Base-by-base conservation (phyloP, 2,329 filamentous ascomycete species). In the Arthrobotrys sinensis region DNA sequence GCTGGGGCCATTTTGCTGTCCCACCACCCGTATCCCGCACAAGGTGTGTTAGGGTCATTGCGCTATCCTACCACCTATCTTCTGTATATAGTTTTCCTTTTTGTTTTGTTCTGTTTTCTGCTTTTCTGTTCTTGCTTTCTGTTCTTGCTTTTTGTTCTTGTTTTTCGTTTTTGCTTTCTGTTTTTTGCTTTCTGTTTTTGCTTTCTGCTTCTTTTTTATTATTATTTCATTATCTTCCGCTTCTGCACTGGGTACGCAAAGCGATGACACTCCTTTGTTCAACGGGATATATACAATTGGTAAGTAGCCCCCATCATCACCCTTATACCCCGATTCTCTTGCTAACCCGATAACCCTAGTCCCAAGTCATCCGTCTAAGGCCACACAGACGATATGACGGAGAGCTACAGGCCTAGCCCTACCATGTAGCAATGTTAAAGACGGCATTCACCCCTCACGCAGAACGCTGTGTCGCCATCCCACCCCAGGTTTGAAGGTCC, bases 1-100 rank as follows among this genome's bases (percentile, higher is more conserved):
- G 46, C 3, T 50, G 46, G 46, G 46, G 46, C 21, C 46, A 50
- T 52, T 52, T 21, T 52, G 48, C 48, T 52, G 24, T 52, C 48
- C 24, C 48, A 52, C 24, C 48, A 28, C 21, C 21, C 21, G 28
- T 52, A 6, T 52, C 11, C 11, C 28, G 48, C 28, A 32, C 16
- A 50, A 16, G 46, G 46, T 21, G 46, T 50, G 46, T 6, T 50
- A 16, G 46, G 46, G 46, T 50, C 46, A 50, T 52, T 52, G 48
- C 28, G 48, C 48, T 52, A 52, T 52, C 48, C 24, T 19, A 52
- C 24, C 48, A 52, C 21, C 48, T 8, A 52, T 52, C 21, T 52
- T 7, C 11, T 52, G 48, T 52, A 32, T 5, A 52, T 28, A 32
- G 48, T 14, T 11, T 21, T 16, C 24, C 4, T 48, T 10, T 10